Percentiles rank a stretch among this genome's conserved stretches.
Evolutionary conservation across 306 rosid genomes (phyloP).

Genomic region (Inga leiocalycina): DNA sequence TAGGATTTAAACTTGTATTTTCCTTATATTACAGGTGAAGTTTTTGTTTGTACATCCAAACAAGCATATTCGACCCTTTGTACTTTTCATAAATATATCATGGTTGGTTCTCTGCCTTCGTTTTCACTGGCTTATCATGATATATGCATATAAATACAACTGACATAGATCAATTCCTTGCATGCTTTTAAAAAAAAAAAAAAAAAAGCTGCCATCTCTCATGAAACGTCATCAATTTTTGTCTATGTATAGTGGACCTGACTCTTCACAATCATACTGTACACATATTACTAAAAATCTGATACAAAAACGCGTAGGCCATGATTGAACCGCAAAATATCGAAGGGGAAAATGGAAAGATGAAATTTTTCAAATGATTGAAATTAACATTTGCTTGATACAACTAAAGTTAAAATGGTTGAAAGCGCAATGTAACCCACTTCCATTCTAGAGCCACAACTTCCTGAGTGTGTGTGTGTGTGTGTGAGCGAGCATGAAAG

Average conservation of each 20-base stretch:
- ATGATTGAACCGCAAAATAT: not conserved
- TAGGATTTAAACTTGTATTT: no score
- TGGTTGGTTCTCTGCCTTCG: not conserved
- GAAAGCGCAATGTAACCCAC: not conserved
- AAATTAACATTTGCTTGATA: not conserved
- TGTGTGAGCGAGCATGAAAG: not conserved
- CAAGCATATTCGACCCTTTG: not conserved
- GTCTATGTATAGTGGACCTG: constrained; percentile 5
- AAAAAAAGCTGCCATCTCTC: not conserved
- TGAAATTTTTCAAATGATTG: not conserved
- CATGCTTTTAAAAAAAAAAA: not conserved
- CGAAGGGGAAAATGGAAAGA: not conserved
- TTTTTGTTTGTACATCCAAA: not conserved
- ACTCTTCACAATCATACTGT: not conserved
- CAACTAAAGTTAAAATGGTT: not conserved
- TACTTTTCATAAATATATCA: no score
- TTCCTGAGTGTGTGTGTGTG: not conserved
- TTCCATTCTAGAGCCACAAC: not conserved
- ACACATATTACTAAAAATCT: not conserved
- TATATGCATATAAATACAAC: not conserved
- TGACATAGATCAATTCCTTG: not conserved
- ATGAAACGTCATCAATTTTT: not conserved
- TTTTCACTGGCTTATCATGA: not conserved
- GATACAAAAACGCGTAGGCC: not conserved
- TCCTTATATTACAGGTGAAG: no score